Evolutionary conservation across 163 green algal genomes (phyloP).

Genomic region (Chlamydomonas reinhardtii): DNA sequence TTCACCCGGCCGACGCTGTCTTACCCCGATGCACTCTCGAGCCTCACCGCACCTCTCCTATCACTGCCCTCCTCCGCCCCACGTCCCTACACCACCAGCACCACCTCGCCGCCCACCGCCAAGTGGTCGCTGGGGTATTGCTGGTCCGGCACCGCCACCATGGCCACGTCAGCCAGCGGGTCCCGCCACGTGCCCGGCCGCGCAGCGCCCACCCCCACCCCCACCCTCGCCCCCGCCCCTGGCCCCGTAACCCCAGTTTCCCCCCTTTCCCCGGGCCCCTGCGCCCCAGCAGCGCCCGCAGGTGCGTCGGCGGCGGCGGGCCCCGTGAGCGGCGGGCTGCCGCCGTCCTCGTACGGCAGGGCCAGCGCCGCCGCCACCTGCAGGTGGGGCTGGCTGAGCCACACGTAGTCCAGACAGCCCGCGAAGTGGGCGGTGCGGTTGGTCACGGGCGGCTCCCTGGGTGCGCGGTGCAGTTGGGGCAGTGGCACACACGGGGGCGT

Average conservation of each 20-base stretch:
- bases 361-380: conserved; percentile 3
- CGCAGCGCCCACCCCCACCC: too few relatives aligned
- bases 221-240: too few relatives aligned
- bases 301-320: background rate
- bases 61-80: too few relatives aligned
- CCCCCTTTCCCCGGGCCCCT: too few relatives aligned
- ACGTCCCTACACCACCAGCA: background rate
- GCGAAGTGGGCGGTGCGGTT: conserved; percentile 68
- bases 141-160: conserved; percentile 9
- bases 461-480: too few relatives aligned
- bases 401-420: conserved; percentile 76
- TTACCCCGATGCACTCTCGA: too few relatives aligned
- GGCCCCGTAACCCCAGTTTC: background rate
- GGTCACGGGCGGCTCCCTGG: conserved; percentile 70
- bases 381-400: conserved; percentile 25
- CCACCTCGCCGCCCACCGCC: conserved; percentile 17
- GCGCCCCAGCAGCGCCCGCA: too few relatives aligned
- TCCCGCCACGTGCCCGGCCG: background rate
- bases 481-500: too few relatives aligned
- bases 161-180: conserved; percentile 15
- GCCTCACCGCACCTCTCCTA: too few relatives aligned
- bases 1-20: too few relatives aligned
- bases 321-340: background rate
- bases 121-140: conserved; percentile 26
- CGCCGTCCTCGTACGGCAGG: conserved; percentile 33